Evolutionary conservation across 768 basidiomycete species (phyloP).

Genomic region (Collybia mongolica): DNA sequence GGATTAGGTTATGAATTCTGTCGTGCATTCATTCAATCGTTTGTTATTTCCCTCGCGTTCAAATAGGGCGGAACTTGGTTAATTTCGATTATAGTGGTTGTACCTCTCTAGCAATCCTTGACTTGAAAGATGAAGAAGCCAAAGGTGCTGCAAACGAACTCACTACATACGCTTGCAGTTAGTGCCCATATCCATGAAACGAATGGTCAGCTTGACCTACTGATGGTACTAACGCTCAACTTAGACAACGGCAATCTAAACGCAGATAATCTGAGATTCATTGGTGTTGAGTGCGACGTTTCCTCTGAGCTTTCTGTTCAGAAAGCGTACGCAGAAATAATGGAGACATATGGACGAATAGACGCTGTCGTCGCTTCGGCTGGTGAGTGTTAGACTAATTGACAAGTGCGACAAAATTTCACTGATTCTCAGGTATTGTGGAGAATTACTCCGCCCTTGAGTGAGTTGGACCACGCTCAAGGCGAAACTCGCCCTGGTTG

Average conservation of each 20-base stretch:
- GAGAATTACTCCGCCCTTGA: conserved; percentile 89
- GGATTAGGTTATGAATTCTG: conserved; percentile 92
- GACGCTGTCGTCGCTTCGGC: conserved; percentile 89
- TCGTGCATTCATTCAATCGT: conserved; percentile 87
- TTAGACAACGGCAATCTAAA: conserved; percentile 55
- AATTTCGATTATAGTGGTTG: conserved; percentile 58
- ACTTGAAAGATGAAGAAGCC: conserved; percentile 73
- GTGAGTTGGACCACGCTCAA: conserved; percentile 37
- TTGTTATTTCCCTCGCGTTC: conserved; percentile 21
- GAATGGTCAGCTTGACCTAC: conserved; percentile 21
- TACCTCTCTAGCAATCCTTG: conserved; percentile 75
- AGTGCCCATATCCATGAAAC: conserved; percentile 13
- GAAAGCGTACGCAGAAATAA: conserved; percentile 62
- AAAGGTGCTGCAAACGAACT: conserved; percentile 70
- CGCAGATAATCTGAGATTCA: conserved; percentile 57
- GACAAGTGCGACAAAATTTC: not conserved
- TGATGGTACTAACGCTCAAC: conserved; percentile 14
- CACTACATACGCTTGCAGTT: conserved; percentile 24
- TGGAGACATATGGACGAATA: conserved; percentile 65
- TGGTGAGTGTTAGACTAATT: conserved; percentile 40
- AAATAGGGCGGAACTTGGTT: not conserved
- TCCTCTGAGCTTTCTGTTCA: conserved; percentile 79
- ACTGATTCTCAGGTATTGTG: conserved; percentile 58
- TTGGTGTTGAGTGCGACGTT: conserved; percentile 87
- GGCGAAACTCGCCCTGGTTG: not conserved